These are phyloP conservation scores for Solanum pinnatisectum DNA, from an alignment of 257 asterid genomes.

Conservation along the genomic window DNA sequence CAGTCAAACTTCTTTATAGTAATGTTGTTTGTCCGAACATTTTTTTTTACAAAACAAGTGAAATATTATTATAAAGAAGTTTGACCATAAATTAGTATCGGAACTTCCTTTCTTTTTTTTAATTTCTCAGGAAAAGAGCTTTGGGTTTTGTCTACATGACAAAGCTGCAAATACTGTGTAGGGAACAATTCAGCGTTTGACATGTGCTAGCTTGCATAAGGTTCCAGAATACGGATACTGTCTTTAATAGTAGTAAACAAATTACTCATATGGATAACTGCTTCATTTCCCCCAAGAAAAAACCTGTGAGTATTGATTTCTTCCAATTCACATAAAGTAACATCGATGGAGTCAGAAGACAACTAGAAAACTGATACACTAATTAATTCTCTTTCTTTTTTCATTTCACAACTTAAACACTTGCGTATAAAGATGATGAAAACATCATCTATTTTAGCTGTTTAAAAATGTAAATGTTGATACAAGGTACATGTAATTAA, in stretches of 20 bases:
- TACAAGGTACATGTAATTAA: not conserved
- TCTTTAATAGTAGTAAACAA: not conserved
- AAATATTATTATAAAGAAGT: not conserved
- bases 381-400: not conserved
- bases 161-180: not conserved
- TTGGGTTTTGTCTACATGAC: not conserved
- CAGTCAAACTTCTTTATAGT: not conserved
- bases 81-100: not conserved
- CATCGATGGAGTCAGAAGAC: not conserved
- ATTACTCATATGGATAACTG: not conserved
- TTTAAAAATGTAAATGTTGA: not conserved
- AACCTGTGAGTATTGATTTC: slow-evolving; percentile 2
- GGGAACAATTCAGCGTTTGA: not conserved
- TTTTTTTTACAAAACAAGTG: not conserved
- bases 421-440: not conserved
- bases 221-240: not conserved
- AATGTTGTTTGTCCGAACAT: not conserved
- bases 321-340: slow-evolving; percentile 17
- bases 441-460: not conserved
- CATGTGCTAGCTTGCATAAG: not conserved
- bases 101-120: not conserved
- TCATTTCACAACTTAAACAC: not conserved
- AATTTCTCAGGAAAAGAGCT: not conserved
- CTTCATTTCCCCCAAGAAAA: not conserved
- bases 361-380: not conserved